Percentiles rank a stretch among this genome's conserved stretches.
Evolutionary conservation across 2,329 filamentous ascomycete species (phyloP).

Genomic region (Zymoseptoria tritici): DNA sequence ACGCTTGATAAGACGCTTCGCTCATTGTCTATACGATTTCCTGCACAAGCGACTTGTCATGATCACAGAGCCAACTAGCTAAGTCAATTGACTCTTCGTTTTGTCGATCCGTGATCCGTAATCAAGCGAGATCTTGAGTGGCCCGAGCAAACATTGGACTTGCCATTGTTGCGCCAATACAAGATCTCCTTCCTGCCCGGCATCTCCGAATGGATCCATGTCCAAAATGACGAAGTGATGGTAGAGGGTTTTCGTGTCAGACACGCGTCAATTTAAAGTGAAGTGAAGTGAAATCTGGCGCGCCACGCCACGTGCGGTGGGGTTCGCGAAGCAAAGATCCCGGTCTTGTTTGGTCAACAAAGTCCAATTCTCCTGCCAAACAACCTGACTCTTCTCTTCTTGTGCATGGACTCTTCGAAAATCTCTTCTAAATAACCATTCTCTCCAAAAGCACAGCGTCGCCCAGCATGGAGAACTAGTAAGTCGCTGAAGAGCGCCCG

Average conservation of each 20-base stretch:
- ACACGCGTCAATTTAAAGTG: neutral
- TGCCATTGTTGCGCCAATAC: too few relatives aligned
- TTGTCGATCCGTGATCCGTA: too few relatives aligned
- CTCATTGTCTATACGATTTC: too few relatives aligned
- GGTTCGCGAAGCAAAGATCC: neutral
- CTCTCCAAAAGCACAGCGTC: neutral
- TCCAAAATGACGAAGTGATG: neutral
- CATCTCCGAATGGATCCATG: neutral
- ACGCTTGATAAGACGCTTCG: too few relatives aligned
- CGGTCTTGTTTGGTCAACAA: neutral
- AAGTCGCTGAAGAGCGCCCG: conserved; percentile 33
- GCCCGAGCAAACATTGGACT: too few relatives aligned
- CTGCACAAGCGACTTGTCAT: too few relatives aligned
- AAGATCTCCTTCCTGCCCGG: too few relatives aligned
- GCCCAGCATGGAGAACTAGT: conserved; percentile 54
- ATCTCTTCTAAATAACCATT: neutral
- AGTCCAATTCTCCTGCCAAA: neutral
- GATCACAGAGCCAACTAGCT: too few relatives aligned
- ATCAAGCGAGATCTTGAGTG: too few relatives aligned
- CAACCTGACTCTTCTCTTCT: neutral
- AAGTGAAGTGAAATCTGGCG: too few relatives aligned
- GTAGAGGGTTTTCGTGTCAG: neutral
- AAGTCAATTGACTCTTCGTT: too few relatives aligned
- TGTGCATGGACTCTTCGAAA: neutral
- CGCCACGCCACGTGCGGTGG: neutral